Evolutionary conservation across 177 flowering plant species (phyloP), one percentile per base, ranked within the genome.

Genomic region (Vitis hybrid): DNA sequence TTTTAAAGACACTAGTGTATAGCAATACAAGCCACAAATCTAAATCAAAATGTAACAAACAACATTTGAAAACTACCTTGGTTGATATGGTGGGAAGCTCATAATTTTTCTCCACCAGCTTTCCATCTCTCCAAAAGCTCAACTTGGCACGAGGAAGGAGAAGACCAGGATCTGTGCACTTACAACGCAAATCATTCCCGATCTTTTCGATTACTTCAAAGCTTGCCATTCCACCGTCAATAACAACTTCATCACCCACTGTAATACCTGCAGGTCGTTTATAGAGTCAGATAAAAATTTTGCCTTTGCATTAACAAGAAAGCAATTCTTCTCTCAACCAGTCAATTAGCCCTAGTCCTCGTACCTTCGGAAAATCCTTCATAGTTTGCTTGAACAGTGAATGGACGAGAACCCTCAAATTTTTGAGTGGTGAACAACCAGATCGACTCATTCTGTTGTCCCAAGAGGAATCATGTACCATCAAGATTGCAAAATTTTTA

Each of bases 211-310:
- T 79, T 19, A 92, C 93, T 75, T 86, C 86, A 83, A 92, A 92
- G 57, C 85, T 84, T 54, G 93, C 88, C 97, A 92, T 92, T 63
- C 97, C 97, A 75, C 93, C 97, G 76, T 92, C 97, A 78, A 92
- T 80, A 26, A 92, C 90, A 65, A 92, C 82, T 67, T 79, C 91
- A 84, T 92, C 97, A 58, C 95, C 97, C 74, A 88, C 85, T 26
- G 62, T 49, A 19, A 90, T 79, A 72, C 91, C 97, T 92, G 77
- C 52, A 65, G 72, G 40, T 15, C 66, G 45, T 40, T 40, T 40
- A 40, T 40, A 40, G 45, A 40, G 45, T 40, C 45, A 40, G 45
- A 40, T 40, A 40, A 40, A 40, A 40, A 0, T 40, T 40, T 40
- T 7, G 45, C 45, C 6, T 5, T 40, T 40, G 45, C 45, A 40